Evolutionary conservation across 2,329 filamentous ascomycete genomes (phyloP).

Genomic region (Cordyceps tenuipes): DNA sequence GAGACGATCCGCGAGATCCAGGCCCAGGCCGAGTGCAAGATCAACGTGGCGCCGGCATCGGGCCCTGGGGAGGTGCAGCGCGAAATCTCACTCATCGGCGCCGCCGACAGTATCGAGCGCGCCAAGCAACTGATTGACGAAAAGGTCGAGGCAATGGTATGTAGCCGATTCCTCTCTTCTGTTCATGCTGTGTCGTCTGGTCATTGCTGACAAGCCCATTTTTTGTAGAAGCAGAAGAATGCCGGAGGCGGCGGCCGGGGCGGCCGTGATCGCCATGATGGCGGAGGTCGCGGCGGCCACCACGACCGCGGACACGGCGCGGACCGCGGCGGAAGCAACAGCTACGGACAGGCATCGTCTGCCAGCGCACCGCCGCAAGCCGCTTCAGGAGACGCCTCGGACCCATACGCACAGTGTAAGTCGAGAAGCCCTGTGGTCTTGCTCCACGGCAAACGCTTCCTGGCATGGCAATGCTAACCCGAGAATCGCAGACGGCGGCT

Average conservation of each 20-base stretch:
- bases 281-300: slow-evolving; percentile 22
- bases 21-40: slow-evolving; percentile 79
- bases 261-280: slow-evolving; percentile 29
- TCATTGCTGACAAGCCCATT: slow-evolving; percentile 21
- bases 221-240: slow-evolving; percentile 44
- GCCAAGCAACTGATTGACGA: slow-evolving; percentile 84
- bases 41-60: slow-evolving; percentile 79
- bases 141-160: slow-evolving; percentile 82
- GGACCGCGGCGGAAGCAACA: slow-evolving; percentile 37
- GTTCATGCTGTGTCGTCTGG: neutral
- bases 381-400: slow-evolving; percentile 43
- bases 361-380: slow-evolving; percentile 36
- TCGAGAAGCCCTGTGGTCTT: neutral
- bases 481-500: slow-evolving; percentile 58
- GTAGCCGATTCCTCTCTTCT: slow-evolving; percentile 24
- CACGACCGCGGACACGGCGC: slow-evolving; percentile 38
- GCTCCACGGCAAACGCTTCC: neutral
- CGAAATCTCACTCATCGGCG: slow-evolving; percentile 79
- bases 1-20: slow-evolving; percentile 96
- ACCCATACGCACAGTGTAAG: slow-evolving; percentile 70
- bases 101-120: slow-evolving; percentile 64
- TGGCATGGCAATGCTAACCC: slow-evolving; percentile 18
- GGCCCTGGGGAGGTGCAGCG: slow-evolving; percentile 71
- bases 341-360: slow-evolving; percentile 36
- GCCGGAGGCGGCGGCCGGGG: slow-evolving; percentile 31